These are phyloP conservation scores for Bipolaris gigantea DNA, from an alignment of 2,329 filamentous ascomycete species.

Conservation along the genomic window DNA sequence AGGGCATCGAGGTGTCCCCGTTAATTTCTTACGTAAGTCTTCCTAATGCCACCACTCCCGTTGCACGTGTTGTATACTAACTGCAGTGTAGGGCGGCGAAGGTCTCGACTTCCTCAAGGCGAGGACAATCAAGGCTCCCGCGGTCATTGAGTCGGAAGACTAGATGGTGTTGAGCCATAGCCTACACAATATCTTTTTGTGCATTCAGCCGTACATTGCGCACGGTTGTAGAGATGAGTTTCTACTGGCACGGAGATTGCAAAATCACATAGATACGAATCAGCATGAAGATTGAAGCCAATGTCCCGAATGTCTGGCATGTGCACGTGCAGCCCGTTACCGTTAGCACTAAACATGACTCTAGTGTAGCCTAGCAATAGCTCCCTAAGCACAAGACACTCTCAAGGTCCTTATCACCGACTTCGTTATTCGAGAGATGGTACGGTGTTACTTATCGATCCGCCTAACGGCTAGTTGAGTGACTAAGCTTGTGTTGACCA, in stretches of 20 bases:
- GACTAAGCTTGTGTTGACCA: no score
- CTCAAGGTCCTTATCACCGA: no score
- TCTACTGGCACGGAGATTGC: not conserved
- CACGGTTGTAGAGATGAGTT: not conserved
- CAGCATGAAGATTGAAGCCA: slow-evolving; percentile 4
- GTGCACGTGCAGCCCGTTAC: no score
- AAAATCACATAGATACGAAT: slow-evolving; percentile 15
- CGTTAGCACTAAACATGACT: no score
- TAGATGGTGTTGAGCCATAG: slow-evolving; percentile 19
- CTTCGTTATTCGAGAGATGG: no score
- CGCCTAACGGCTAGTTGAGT: no score
- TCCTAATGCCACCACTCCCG: not conserved
- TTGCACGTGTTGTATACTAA: not conserved
- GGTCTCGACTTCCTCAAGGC: slow-evolving; percentile 63
- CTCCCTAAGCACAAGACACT: no score
- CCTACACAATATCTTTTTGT: not conserved
- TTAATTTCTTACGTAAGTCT: slow-evolving; percentile 90
- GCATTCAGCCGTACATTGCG: not conserved
- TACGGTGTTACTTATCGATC: no score
- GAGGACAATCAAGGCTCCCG: slow-evolving; percentile 63
- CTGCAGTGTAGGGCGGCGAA: slow-evolving; percentile 58
- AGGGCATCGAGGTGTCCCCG: slow-evolving; percentile 86
- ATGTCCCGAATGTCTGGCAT: not conserved
- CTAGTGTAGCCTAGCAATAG: no score
- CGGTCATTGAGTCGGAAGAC: slow-evolving; percentile 64